Base-by-base conservation (phyloP, 2,329 filamentous ascomycete species). In the Fragosphaeria purpurea region DNA sequence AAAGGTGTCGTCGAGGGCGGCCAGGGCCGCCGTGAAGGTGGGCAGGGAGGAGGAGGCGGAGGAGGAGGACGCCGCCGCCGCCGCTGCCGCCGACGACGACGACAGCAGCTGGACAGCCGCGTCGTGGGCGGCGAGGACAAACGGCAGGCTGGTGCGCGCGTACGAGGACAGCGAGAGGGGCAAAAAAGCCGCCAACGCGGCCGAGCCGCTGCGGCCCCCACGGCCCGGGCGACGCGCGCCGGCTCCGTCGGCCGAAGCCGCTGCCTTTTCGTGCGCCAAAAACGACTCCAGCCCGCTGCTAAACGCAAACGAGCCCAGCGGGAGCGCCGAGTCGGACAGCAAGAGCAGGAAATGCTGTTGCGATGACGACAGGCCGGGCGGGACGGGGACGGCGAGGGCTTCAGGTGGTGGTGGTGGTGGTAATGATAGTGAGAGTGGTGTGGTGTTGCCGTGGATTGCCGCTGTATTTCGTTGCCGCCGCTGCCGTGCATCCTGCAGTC, bases 291-390 rank as follows among this genome's bases (percentile, higher is more conserved):
- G 76, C 4, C 86, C 86, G 58, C 80, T 85, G 70, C 82, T 87
- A 70, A 91, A 93, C 60, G 87, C 87, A 68, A 93, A 93, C n/a
- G 86, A 88, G 51, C 87, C 87, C 0, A 93, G 74, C 1, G 87
- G 87, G 3, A 93, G 78, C 11, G 86, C 85, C 1, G 87, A 90
- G 70, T 93, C 87, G 45, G 87, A 80, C 46, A 91, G 80, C 4
- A 93, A 74, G 35, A 91, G 78, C 39, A 89, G 77, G 57, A 85
- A 83, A 66, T 91, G 87, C 33, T 75, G 52, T 41, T 54, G 52
- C 30, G 22, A 22, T 3, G 22, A 22, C 22, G 22, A 22, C 22
- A 22, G 22, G 22, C 22, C 22, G 22, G 22, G 22, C 22, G 22
- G 22, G 22, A 22, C 22, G 22, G 22, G 22, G 22, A 22, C 22